Conservation (phyloP, 129 eudicot species). For the Escallonia rubra region DNA sequence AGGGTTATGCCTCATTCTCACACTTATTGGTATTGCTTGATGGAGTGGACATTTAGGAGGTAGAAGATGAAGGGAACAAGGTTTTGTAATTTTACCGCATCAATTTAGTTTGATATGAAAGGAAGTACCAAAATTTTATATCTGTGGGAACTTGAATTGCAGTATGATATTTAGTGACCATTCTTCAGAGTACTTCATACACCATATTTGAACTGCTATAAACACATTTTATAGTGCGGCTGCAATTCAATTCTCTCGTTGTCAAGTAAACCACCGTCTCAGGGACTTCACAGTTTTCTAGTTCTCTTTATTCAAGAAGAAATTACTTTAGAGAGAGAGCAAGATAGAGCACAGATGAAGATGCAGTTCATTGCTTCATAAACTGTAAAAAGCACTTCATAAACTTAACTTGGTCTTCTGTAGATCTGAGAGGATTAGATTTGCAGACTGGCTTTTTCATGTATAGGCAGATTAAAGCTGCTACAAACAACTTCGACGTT, state of each 20-base stretch:
- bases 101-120: too few relatives aligned
- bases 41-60: too few relatives aligned
- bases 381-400: not conserved
- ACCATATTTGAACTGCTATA: too few relatives aligned
- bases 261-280: too few relatives aligned
- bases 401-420: conserved; percentile 9
- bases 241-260: too few relatives aligned
- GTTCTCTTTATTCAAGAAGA: too few relatives aligned
- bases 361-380: too few relatives aligned
- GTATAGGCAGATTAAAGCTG: conserved; percentile 55
- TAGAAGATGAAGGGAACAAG: conserved; percentile 39
- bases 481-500: conserved; percentile 46
- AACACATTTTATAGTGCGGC: not conserved
- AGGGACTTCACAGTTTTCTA: too few relatives aligned
- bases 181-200: too few relatives aligned
- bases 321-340: not conserved
- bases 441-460: conserved; percentile 53
- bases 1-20: too few relatives aligned
- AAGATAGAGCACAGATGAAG: not conserved
- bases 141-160: too few relatives aligned
- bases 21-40: too few relatives aligned
- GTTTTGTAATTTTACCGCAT: conserved; percentile 9
- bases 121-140: not conserved
- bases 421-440: conserved; percentile 41
- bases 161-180: not conserved